Evolutionary conservation across 2,329 filamentous ascomycete genomes (phyloP).

Genomic region (Colletotrichum sidae): DNA sequence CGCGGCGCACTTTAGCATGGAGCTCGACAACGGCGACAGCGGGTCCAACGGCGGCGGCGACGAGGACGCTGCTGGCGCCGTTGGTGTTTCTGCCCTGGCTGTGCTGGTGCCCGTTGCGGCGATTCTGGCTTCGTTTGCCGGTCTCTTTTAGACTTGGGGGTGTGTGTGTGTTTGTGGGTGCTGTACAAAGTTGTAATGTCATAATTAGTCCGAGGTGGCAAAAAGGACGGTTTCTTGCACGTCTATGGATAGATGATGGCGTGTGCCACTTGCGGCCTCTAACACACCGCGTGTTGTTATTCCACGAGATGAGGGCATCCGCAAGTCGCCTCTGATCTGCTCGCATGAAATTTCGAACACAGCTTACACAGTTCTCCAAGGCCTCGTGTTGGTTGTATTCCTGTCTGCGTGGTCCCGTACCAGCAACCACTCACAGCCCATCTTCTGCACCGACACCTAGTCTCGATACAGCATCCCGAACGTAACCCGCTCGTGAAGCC

Average conservation of each 20-base stretch:
- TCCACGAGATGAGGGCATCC: too few species aligned
- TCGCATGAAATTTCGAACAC: too few species aligned
- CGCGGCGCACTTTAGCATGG: slow-evolving; percentile 42
- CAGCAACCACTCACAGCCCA: too few species aligned
- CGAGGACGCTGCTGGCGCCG: slow-evolving; percentile 7
- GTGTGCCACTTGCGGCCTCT: not conserved
- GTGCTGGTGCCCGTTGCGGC: slow-evolving; percentile 4
- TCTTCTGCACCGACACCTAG: not conserved
- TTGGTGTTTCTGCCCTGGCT: slow-evolving; percentile 1
- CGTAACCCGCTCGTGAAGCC: not conserved
- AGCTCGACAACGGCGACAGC: slow-evolving; percentile 36
- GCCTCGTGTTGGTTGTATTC: too few species aligned
- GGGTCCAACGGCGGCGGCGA: slow-evolving; percentile 16
- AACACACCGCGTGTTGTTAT: too few species aligned
- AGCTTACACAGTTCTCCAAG: too few species aligned
- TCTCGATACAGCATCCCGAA: not conserved
- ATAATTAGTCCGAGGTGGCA: not conserved
- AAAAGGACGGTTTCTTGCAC: not conserved
- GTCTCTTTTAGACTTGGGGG: slow-evolving; percentile 5
- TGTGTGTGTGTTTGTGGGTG: not conserved
- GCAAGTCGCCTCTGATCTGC: too few species aligned
- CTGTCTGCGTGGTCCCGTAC: too few species aligned
- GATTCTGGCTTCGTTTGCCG: slow-evolving; percentile 7
- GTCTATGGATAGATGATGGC: not conserved
- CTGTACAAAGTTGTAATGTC: slow-evolving; percentile 6